A percentile compares a stretch with the other conserved stretches of the same genome.
phyloP scores from a whole-genome alignment of 1,284 basidiomycete genomes.

The Malassezia sp. region DNA sequence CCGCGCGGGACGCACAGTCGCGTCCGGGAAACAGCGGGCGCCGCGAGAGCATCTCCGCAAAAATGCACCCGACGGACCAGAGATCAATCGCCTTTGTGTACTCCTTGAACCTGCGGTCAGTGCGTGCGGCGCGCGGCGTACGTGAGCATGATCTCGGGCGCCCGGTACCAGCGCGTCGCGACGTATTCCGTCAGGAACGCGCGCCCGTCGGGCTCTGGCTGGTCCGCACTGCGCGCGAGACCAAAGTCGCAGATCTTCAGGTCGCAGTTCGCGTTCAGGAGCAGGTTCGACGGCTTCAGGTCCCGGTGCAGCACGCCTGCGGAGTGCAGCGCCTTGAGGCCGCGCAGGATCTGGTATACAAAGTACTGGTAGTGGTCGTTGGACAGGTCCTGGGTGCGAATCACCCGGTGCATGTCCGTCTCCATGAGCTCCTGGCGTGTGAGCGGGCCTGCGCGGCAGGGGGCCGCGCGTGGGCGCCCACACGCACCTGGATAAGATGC shows the following conservation, averaged over 20 bases:
- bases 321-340: slow-evolving; percentile 45
- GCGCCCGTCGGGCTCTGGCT: slow-evolving; percentile 38
- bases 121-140: no score
- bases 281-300: slow-evolving; percentile 40
- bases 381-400: slow-evolving; percentile 45
- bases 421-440: slow-evolving; percentile 47
- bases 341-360: slow-evolving; percentile 60
- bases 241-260: slow-evolving; percentile 47
- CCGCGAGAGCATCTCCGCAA: slow-evolving; percentile 84
- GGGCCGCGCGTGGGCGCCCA: slow-evolving; percentile 18
- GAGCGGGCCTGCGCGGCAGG: no score
- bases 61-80: slow-evolving; percentile 84
- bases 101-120: no score
- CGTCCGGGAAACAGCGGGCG: slow-evolving; percentile 75
- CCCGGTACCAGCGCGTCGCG: slow-evolving; percentile 45
- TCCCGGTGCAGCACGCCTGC: slow-evolving; percentile 45
- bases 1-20: no score
- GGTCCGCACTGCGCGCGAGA: slow-evolving; percentile 40
- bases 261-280: slow-evolving; percentile 44
- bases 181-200: slow-evolving; percentile 48
- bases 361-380: slow-evolving; percentile 89
- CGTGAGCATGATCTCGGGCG: slow-evolving; percentile 46
- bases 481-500: slow-evolving; percentile 65
- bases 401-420: slow-evolving; percentile 45
- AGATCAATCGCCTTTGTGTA: slow-evolving; percentile 49